Base-by-base conservation (phyloP, 148 eudicot species). In the Camellia granthamiana region DNA sequence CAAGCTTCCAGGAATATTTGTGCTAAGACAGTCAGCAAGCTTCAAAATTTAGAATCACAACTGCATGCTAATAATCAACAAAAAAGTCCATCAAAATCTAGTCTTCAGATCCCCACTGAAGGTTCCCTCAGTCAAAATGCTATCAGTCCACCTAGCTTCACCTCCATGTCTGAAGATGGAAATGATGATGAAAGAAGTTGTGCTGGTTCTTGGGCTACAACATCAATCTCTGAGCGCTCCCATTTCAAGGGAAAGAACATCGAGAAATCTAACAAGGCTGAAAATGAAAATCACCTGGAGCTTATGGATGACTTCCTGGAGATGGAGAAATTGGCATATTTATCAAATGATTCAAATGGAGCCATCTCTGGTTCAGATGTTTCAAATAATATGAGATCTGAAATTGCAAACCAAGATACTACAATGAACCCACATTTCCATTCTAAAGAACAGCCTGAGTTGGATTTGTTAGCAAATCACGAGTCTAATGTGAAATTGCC, bases 301-400 rank as follows among this genome's bases (percentile, higher is more conserved):
- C 97, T 97, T 41, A 97, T 97, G 99, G 96, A 97, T 81, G 99
- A 97, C 84, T 97, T 97, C 79, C 79, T 94, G 83, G 99, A 97
- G 86, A 97, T 97, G 99, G 99, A 97, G 86, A 97, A 92, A 83
- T 88, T 97, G 82, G 99, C 99, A 66, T 71, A 84, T 82, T 81
- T 74, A 47, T 82, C 98, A 51, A 85, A 85, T 84, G 91, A 84
- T 67, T 79, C 90, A 51, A 83, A 86, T 80, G 85, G 83, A 78
- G 44, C 73, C 54, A 74, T 70, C 62, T 80, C 82, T 49, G 61
- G 70, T 77, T 11, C 82, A 46, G 87, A 79, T 77, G 49, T 78
- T 58, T 58, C 83, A 68, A 72, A 81, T 47, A 80, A 60, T 44
- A 74, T 43, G 23, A 76, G 19, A 76, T 55, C 86, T 78, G 88